A percentile compares a stretch with the other conserved stretches of the same genome.
Evolutionary conservation across 495 filamentous ascomycete species (phyloP).

Genomic region (Penicillium desertorum): DNA sequence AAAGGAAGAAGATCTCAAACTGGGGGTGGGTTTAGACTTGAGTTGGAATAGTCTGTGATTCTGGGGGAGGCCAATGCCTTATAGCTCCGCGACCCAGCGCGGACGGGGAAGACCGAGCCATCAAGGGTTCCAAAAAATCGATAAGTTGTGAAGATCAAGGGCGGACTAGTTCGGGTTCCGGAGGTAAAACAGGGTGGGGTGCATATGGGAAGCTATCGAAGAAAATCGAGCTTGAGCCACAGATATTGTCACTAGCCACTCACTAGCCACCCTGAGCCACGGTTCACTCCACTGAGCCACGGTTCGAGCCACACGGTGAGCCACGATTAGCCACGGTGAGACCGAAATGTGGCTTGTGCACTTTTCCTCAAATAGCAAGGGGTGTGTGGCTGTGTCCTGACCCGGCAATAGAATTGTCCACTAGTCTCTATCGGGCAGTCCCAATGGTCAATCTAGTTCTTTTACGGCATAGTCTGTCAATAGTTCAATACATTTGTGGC

Average conservation of each 20-base stretch:
- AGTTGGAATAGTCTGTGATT: conserved; percentile 3
- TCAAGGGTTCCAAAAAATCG: conserved; percentile 19
- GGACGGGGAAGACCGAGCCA: conserved; percentile 27
- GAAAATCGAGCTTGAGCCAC: conserved; percentile 29
- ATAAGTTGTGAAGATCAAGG: conserved; percentile 36
- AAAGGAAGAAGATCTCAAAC: not conserved
- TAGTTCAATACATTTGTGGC: conserved; percentile 22
- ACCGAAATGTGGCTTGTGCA: conserved; percentile 30
- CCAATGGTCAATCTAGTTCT: conserved; percentile 9
- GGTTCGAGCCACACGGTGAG: conserved; percentile 4
- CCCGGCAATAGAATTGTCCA: conserved; percentile 10
- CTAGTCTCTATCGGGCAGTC: conserved; percentile 7
- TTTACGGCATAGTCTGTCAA: conserved; percentile 17
- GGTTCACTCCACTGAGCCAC: too few relatives aligned
- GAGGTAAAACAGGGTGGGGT: conserved; percentile 12
- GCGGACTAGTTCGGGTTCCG: conserved; percentile 33
- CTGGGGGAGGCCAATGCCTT: conserved; percentile 21
- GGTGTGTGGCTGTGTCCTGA: conserved; percentile 28
- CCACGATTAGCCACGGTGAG: conserved; percentile 26
- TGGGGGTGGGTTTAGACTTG: conserved; percentile 8
- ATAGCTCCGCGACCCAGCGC: conserved; percentile 17
- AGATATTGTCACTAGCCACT: conserved; percentile 20
- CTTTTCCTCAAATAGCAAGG: conserved; percentile 22
- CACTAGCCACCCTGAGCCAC: conserved; percentile 15
- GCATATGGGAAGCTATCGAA: conserved; percentile 27